Base-by-base conservation (phyloP, 257 asterid genomes). In the Nicotiana obtusifolia region DNA sequence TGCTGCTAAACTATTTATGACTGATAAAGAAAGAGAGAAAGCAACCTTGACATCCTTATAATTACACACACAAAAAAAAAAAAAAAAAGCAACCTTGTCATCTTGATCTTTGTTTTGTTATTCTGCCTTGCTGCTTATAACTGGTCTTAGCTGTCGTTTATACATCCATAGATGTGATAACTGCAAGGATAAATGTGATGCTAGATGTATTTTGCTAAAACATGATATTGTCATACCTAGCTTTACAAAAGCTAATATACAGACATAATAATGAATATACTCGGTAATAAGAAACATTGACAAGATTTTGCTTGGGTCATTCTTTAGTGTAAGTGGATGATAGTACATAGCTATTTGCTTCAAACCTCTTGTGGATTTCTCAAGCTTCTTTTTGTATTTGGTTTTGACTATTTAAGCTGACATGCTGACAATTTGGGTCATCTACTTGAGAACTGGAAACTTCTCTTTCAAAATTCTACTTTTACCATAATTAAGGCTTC, bases 401-500 rank as follows among this genome's bases (percentile, higher is more conserved):
- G 14, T 24, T 47, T 22, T 60, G 61, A 35, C 64, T 80, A 71
- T 67, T 75, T 80, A 64, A 80, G 62, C 66, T 54, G 52, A 69
- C 73, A 71, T 87, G 78, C 85, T 81, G 59, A 75, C 81, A 81
- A 67, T 49, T 47, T 69, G 76, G 82, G 52, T 64, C 66, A 35
- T 81, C 64, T 80, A 35, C 80, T 78, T 47, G 66, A 78, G 83
- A 69, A 84, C 26, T 82, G 65, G 60, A 80, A 76, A 75, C 84
- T 86, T 86, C 89, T 86, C 81, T 81, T 35, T 88, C 82, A 37
- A 71, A 52, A 41, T 13, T 81, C 64, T 84, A 80, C 80, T 73
- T 69, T 75, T 80, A 61, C 49, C 35, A 20, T 22, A n/a, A n/a
- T n/a, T n/a, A 82, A 87, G 84, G 89, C 84, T 84, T 81, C 85